Base-by-base conservation (phyloP, 2,329 filamentous ascomycete species). In the Malbranchea zuffiana region DNA sequence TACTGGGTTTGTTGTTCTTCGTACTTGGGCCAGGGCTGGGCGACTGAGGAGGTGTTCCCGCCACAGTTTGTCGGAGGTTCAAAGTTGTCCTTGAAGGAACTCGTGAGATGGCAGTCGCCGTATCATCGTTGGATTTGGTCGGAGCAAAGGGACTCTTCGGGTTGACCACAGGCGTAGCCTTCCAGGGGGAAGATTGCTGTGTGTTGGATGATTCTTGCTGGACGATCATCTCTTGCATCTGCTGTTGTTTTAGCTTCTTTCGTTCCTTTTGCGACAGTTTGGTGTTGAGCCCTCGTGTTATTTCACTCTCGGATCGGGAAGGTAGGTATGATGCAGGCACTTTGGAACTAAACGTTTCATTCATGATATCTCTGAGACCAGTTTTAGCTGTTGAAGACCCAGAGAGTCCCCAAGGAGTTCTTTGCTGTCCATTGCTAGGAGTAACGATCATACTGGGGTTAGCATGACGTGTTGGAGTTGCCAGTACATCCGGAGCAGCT, bases 231-330 rank as follows among this genome's bases (percentile, higher is more conserved):
- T 61, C 69, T 62, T 63, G 59, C 39, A 62, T 50, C 50, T 82
- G 75, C 43, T 75, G 70, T 50, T 85, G 80, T 49, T 85, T 75
- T 46, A 86, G 75, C 53, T 75, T 82, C 62, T 94, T 96, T 15
- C 86, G 78, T 56, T 95, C 87, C 53, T 90, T 93, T 50, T 96
- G 90, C 0, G 87, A 94, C 47, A 93, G 61, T 54, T 83, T 94
- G 0, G 64, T 59, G 24, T 63, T 56, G 17, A 63, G 52, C 49
- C 51, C 50, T 50, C 58, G 37, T 47, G 50, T 25, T 49, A 47
- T 27, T 55, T 57, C 48, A 45, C 47, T 60, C 41, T 64, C 61
- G 15, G 63, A 59, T 35, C 66, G 60, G 16, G 66, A 66, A 34
- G 63, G 70, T 20, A 72, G 47, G 1, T 69, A 71, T 13, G 75